A percentile compares a stretch with the other conserved stretches of the same genome.
These are phyloP conservation scores for Trichoderma sp. DNA, from an alignment of 2,329 filamentous ascomycete genomes.

Conservation along the genomic window DNA sequence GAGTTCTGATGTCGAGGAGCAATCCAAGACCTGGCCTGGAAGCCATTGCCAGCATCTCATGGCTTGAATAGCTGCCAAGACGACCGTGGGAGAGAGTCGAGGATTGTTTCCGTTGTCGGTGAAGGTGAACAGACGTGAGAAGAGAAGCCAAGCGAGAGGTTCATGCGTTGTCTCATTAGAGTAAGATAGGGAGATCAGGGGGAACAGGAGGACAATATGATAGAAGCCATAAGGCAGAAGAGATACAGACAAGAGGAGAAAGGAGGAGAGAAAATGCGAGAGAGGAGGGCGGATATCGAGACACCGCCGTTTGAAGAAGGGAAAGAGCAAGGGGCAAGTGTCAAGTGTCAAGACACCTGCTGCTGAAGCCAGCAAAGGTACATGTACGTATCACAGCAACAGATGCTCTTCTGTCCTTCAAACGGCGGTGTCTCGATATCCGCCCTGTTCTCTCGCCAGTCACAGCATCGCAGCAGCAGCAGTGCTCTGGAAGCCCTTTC, in stretches of 20 bases:
- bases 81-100: neutral
- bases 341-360: neutral
- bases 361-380: neutral
- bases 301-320: neutral
- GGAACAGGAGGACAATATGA: no score
- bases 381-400: no score
- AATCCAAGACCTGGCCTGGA: neutral
- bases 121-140: neutral
- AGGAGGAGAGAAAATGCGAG: neutral
- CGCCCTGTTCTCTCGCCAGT: neutral
- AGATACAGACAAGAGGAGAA: neutral
- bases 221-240: neutral
- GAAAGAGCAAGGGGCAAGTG: neutral
- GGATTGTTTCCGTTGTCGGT: neutral
- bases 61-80: neutral
- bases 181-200: neutral
- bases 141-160: neutral
- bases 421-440: neutral
- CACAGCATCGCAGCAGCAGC: neutral
- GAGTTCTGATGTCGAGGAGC: neutral
- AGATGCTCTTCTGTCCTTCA: neutral
- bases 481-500: constrained; percentile 9
- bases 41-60: neutral
- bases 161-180: neutral
- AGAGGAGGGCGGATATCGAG: neutral